Evolutionary conservation across 257 asterid species (phyloP).

Genomic region (Solanum microdontum): DNA sequence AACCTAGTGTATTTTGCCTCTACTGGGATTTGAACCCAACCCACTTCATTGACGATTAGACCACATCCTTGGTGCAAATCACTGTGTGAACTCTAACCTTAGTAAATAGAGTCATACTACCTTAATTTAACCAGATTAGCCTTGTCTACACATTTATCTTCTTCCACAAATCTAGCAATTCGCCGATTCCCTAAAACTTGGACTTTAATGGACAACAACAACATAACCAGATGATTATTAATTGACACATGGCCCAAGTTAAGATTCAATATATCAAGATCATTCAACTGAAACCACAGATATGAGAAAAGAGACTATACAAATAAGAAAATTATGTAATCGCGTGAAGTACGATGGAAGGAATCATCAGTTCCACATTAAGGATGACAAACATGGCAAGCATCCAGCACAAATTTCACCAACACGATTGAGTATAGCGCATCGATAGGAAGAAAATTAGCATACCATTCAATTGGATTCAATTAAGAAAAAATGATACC

Average conservation of each 20-base stretch:
- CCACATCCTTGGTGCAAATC: background rate
- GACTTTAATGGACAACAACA: background rate
- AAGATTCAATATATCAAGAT: background rate
- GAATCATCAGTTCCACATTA: background rate
- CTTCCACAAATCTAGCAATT: background rate
- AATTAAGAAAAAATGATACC: background rate
- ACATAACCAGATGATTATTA: background rate
- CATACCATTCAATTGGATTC: background rate
- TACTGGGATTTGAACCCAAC: background rate
- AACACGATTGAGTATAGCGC: background rate
- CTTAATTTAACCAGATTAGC: background rate
- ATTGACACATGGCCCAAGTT: background rate
- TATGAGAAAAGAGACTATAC: background rate
- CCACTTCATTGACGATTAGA: background rate
- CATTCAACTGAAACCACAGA: background rate
- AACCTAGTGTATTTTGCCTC: background rate
- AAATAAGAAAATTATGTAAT: background rate
- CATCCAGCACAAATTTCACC: background rate
- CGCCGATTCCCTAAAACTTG: background rate
- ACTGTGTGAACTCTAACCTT: background rate
- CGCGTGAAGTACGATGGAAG: background rate
- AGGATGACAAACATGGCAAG: background rate
- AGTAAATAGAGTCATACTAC: background rate
- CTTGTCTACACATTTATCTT: background rate
- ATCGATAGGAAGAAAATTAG: background rate